A percentile compares a stretch with the other conserved stretches of the same genome.
phyloP scores from a whole-genome alignment of 2,329 filamentous ascomycete genomes.

The Tympanopsis confertula region DNA sequence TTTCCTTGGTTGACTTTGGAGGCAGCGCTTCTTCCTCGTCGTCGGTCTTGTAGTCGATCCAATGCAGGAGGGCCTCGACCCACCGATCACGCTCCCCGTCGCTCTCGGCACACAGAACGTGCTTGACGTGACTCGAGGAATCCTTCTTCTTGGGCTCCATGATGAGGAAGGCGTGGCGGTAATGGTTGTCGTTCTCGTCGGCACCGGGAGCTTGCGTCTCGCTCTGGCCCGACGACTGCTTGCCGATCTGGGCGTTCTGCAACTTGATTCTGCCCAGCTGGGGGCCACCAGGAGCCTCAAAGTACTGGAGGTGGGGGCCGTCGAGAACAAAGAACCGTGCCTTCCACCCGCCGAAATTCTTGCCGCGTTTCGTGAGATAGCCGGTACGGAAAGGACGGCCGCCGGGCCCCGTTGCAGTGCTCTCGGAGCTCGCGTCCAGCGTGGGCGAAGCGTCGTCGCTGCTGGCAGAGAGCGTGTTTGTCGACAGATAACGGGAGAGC shows the following conservation, averaged over 20 bases:
- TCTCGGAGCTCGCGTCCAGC: constrained; percentile 23
- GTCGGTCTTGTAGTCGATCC: constrained; percentile 66
- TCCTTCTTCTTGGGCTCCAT: constrained; percentile 95
- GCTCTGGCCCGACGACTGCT: constrained; percentile 55
- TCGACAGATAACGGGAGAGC: constrained; percentile 76
- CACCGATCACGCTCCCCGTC: constrained; percentile 85
- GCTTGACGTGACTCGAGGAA: constrained; percentile 73
- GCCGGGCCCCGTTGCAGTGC: constrained; percentile 37
- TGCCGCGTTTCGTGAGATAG: constrained; percentile 90
- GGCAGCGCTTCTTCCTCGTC: constrained; percentile 36
- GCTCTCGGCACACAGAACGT: constrained; percentile 91
- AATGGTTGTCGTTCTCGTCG: constrained; percentile 83
- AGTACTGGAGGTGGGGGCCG: constrained; percentile 67
- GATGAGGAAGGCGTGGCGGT: constrained; percentile 89
- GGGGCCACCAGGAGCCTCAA: constrained; percentile 77
- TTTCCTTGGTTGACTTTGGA: constrained; percentile 1
- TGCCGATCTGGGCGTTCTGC: constrained; percentile 81
- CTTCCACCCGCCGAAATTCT: constrained; percentile 99
- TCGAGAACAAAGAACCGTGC: constrained; percentile 56
- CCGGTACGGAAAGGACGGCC: constrained; percentile 68
- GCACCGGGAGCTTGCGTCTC: constrained; percentile 45
- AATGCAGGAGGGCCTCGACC: constrained; percentile 81
- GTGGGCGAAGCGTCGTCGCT: constrained; percentile 37
- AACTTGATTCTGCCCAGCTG: constrained; percentile 91
- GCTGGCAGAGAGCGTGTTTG: constrained; percentile 49